These are phyloP conservation scores for Cladosporium phlei DNA, from an alignment of 2,329 filamentous ascomycete genomes.

Conservation along the genomic window DNA sequence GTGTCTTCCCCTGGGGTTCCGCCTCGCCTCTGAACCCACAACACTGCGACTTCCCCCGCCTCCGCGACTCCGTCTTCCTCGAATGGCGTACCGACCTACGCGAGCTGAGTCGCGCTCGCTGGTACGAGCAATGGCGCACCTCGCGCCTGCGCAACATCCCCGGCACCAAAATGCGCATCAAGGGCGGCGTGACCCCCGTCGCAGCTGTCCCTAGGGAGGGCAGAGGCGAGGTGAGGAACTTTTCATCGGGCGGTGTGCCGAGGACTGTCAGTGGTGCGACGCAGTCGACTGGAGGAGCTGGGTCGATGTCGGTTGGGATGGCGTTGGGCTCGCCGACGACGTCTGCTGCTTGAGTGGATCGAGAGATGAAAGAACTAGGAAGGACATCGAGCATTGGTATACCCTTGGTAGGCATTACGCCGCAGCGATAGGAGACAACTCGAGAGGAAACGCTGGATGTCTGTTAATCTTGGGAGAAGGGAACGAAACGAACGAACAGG, in stretches of 20 bases:
- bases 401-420: too few relatives aligned
- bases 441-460: too few relatives aligned
- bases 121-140: conserved; percentile 94
- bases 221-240: conserved; percentile 10
- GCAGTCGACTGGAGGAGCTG: neutral
- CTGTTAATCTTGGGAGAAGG: too few relatives aligned
- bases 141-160: conserved; percentile 39
- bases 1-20: conserved; percentile 94
- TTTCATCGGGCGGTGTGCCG: conserved; percentile 12
- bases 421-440: too few relatives aligned
- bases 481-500: too few relatives aligned
- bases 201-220: conserved; percentile 31
- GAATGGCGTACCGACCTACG: conserved; percentile 91
- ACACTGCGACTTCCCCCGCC: conserved; percentile 87
- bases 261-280: conserved; percentile 17
- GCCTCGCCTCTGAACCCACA: conserved; percentile 85
- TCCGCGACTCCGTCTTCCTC: conserved; percentile 87
- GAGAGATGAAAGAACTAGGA: too few relatives aligned
- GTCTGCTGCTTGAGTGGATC: too few relatives aligned
- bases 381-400: too few relatives aligned
- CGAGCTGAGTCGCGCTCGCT: conserved; percentile 82
- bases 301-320: neutral
- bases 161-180: conserved; percentile 20
- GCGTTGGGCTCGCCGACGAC: neutral
- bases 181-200: conserved; percentile 34